Conservation (phyloP, 1,284 basidiomycete genomes). For the Apiotrichum domesticum region DNA sequence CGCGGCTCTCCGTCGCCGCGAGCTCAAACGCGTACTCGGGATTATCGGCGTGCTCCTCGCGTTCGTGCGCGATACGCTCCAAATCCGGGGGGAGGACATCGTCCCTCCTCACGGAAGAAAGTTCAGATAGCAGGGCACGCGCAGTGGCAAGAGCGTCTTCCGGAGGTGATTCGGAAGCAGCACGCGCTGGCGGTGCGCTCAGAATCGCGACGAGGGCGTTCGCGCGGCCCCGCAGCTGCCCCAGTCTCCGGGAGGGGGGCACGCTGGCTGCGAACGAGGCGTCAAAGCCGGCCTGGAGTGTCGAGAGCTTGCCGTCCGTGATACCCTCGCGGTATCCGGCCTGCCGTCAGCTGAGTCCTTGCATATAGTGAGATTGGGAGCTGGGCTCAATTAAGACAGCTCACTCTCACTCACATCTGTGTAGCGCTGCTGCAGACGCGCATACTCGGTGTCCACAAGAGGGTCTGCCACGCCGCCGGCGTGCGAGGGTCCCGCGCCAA, state of each 20-base stretch:
- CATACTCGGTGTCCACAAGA: constrained; percentile 41
- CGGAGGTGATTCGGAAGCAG: constrained; percentile 52
- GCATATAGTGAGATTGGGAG: no score
- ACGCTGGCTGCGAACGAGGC: constrained; percentile 48
- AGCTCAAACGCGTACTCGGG: neutral
- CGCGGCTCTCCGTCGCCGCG: constrained; percentile 31
- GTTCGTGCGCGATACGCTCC: constrained; percentile 35
- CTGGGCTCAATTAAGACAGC: no score
- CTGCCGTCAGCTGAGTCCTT: constrained; percentile 27
- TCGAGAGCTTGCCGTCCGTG: constrained; percentile 51
- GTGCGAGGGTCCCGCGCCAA: neutral
- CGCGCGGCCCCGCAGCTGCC: constrained; percentile 48
- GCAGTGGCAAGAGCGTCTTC: constrained; percentile 51
- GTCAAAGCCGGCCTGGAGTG: constrained; percentile 53
- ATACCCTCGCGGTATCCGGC: constrained; percentile 55
- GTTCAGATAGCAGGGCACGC: constrained; percentile 52
- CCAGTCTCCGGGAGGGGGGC: constrained; percentile 46
- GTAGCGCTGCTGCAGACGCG: constrained; percentile 37
- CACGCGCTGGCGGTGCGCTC: neutral
- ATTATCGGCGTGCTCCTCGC: neutral
- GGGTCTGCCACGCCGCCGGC: constrained; percentile 32
- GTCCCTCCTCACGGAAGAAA: constrained; percentile 27
- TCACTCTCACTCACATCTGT: constrained; percentile 35
- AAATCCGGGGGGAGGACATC: constrained; percentile 38
- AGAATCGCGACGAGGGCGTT: constrained; percentile 38